Base-by-base conservation (phyloP, 1,139 yeast genomes). In the Suhomyces maxii region DNA sequence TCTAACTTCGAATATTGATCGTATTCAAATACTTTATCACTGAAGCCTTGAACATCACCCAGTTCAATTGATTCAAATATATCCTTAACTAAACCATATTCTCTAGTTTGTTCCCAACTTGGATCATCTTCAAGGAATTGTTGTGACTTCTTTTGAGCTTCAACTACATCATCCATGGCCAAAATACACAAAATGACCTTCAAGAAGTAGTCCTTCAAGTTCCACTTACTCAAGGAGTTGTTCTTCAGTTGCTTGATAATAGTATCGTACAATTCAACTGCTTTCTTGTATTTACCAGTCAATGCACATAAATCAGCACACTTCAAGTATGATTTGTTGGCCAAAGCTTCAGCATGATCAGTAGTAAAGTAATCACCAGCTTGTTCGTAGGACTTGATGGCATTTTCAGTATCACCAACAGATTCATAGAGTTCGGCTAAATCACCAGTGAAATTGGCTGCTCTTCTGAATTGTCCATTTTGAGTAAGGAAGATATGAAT, bases 291-390 rank as follows among this genome's bases (percentile, higher is more conserved):
- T 51, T 88, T 79, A 11, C 84, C 90, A 45, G 79, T 76, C 47
- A 84, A 68, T n/a, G 96, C 96, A 45, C 84, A 77, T 58, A 93
- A 75, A 61, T 93, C 98, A 1, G 98, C 99, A 55, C 93, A 88
- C 66, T 89, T 89, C 57, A 91, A 72, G 57, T 79, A 88, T 26
- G 96, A 90, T 69, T 93, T 93, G 68, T 84, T 90, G 31, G 97
- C 83, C 50, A 93, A 76, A 8, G 97, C 96, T 54, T 86, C 87
- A 0, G 99, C 98, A 51, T 89, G 93, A 68, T 93, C 99, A 52
- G 95, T 90, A 49, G 83, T 81, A 63, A 87, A 90, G 89, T 97
- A 93, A 61, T 95, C 98, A 36, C 97, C 97, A 6, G 99, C 97
- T 58, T 86, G 88, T 61, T 90, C 96, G 64, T 87, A 93, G 28